Evolutionary conservation across 306 rosid genomes (phyloP), one percentile per base, ranked within the genome.

Genomic region (Dryas alaskensis): DNA sequence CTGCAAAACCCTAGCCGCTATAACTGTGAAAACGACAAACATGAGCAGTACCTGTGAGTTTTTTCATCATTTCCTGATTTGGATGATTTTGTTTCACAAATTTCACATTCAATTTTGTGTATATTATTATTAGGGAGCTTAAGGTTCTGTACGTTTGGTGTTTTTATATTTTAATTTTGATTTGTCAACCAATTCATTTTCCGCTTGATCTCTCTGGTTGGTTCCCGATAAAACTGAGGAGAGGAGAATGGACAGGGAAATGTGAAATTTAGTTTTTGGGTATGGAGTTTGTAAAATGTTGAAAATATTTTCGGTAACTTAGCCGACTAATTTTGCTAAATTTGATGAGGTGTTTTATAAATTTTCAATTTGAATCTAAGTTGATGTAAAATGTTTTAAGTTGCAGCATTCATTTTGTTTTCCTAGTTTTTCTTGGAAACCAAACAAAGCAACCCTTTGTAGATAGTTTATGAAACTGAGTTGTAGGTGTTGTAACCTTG

Each of bases 1-100:
- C 85, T 74, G 69, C 84, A 65, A 80, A 83, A 88, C 93, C 87
- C 91, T 89, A 88, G 84, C 96, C 90, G 88, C 87, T 84, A 49
- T 81, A 25, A 57, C 76, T 60, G 69, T 3, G 12, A 17, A 45
- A 46, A 43, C 76, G 11, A 42, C 47, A 63, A 63, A 39, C 72
- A 57, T 66, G 85, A 79, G 8, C 80, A 16, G 39, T 14, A 59
- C 76, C 70, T 55, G 94, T 83, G 76, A 85, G 86, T 80, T 48
- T 76, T 75, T 73, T 6, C 53, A 7, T 60, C 65, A 39, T 17
- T 39, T 69, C n/a, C 6, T 13, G 46, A 10, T 69, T 50, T 13
- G 19, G 5, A 19, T 42, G 13, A 4, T 39, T 73, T 60, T 48
- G 57, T 52, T 37, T 16, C 8, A 14, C 10, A 1, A 39, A 42